These are phyloP conservation scores for Aspergillus intermedius DNA, from an alignment of 2,329 filamentous ascomycete genomes.

Conservation along the genomic window DNA sequence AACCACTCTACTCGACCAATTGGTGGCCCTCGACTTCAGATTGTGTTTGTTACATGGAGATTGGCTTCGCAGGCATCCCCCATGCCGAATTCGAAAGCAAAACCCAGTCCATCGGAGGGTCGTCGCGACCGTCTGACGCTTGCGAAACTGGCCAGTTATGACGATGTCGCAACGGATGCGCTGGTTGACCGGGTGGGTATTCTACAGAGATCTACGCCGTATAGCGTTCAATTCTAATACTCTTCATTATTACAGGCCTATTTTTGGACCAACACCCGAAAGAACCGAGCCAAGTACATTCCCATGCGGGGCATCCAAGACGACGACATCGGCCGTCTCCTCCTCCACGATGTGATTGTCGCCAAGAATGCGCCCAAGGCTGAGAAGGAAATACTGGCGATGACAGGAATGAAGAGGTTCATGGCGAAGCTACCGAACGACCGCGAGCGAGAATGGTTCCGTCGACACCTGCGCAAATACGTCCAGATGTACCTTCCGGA, in stretches of 20 bases:
- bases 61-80: conserved; percentile 5
- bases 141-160: conserved; percentile 82
- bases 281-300: conserved; percentile 83
- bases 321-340: conserved; percentile 54
- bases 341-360: conserved; percentile 63
- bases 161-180: conserved; percentile 91
- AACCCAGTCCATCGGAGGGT: conserved; percentile 25
- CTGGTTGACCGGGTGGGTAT: conserved; percentile 83
- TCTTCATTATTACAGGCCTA: conserved; percentile 57
- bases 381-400: conserved; percentile 64
- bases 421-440: conserved; percentile 60
- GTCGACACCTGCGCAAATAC: conserved; percentile 79
- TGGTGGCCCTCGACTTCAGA: neutral
- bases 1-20: conserved; percentile 4
- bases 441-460: conserved; percentile 81
- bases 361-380: conserved; percentile 65
- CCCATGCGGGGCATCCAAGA: conserved; percentile 71
- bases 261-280: conserved; percentile 94
- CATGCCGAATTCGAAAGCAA: conserved; percentile 34
- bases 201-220: conserved; percentile 1
- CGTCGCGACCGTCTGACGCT: conserved; percentile 69
- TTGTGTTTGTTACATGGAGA: conserved; percentile 8
- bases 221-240: conserved; percentile 10
- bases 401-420: conserved; percentile 69
- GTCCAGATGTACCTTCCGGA: conserved; percentile 88